These are phyloP conservation scores for Coemansia sp. DNA, from an alignment of 192 early-diverging fungal genomes.

Conservation along the genomic window DNA sequence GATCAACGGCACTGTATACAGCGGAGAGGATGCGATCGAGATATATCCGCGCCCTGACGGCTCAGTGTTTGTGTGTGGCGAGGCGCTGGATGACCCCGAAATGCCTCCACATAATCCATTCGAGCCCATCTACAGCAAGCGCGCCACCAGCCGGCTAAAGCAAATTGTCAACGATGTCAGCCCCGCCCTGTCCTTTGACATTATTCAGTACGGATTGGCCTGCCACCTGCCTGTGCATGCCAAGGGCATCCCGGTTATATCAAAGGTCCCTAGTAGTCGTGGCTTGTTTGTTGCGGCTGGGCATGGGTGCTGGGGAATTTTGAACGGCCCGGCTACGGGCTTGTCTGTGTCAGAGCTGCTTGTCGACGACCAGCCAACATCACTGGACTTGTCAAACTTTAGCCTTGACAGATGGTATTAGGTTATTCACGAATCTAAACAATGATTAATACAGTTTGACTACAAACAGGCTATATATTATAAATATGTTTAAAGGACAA, in stretches of 20 bases:
- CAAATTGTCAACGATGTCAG: conserved; percentile 51
- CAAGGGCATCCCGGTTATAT: conserved; percentile 50
- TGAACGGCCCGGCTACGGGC: conserved; percentile 51
- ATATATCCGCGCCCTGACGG: conserved; percentile 52
- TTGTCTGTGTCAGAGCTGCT: conserved; percentile 47
- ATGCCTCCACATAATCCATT: conserved; percentile 54
- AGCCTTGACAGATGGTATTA: conserved; percentile 43
- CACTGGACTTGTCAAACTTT: conserved; percentile 44
- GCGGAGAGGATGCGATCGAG: conserved; percentile 52
- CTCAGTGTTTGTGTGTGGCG: conserved; percentile 53
- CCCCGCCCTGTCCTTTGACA: conserved; percentile 30
- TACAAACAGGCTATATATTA: no score
- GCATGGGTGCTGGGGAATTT: conserved; percentile 54
- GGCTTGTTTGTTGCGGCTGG: conserved; percentile 50
- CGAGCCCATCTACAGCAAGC: conserved; percentile 49
- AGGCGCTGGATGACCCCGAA: conserved; percentile 49
- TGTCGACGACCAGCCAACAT: conserved; percentile 29
- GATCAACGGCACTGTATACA: conserved; percentile 55
- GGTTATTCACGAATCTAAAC: neutral
- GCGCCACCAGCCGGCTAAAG: conserved; percentile 43
- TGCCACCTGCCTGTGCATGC: conserved; percentile 50
- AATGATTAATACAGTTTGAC: neutral
- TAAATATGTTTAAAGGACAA: neutral
- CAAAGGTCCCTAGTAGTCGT: conserved; percentile 35
- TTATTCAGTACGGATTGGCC: conserved; percentile 47